Evolutionary conservation across 1,284 basidiomycete species (phyloP), one percentile per base, ranked within the genome.

Genomic region (Cutaneotrichosporon daszewskae): DNA sequence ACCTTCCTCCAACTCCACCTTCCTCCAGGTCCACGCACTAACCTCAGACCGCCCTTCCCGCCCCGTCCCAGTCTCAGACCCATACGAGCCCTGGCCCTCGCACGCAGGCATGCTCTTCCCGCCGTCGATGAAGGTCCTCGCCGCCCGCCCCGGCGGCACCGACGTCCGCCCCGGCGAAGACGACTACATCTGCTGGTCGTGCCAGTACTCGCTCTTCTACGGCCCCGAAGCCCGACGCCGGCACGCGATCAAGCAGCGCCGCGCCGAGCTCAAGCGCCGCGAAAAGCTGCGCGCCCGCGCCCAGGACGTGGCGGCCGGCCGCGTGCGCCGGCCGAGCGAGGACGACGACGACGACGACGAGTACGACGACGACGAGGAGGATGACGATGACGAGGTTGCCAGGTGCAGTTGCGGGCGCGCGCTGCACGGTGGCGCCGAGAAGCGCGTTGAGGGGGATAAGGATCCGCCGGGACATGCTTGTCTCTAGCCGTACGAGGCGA

Each of bases 131-230:
- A 57, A 57, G 8, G 16, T 49, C 10, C 49, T 51, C 14, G 50
- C 56, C 11, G 49, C 55, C 18, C 43, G 55, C 1, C 49, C 54
- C 3, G 57, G 56, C 1, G 41, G 38, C 20, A 40, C 40, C 29
- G 43, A 44, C 67, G 17, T 66, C 63, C 76, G 44, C 75, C 79
- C 60, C 3, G 49, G 83, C 8, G 76, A 74, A 40, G 86, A 87
- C 25, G 88, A 91, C 64, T 91, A 86, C 82, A 83, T 91, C 52
- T 92, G 88, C 63, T 79, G 83, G 53, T 84, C 84, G 59, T 92
- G 88, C 74, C 87, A 91, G 69, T 87, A 87, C 64, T 76, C 80
- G 53, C 66, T 92, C 46, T 89, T 88, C 64, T 92, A 85, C 63
- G 84, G 85, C 10, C 51, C 61, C 9, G 84, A 84, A 47, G 80